Evolutionary conservation across 805 yeast genomes (phyloP).

Genomic region (Candida ponderosae): DNA sequence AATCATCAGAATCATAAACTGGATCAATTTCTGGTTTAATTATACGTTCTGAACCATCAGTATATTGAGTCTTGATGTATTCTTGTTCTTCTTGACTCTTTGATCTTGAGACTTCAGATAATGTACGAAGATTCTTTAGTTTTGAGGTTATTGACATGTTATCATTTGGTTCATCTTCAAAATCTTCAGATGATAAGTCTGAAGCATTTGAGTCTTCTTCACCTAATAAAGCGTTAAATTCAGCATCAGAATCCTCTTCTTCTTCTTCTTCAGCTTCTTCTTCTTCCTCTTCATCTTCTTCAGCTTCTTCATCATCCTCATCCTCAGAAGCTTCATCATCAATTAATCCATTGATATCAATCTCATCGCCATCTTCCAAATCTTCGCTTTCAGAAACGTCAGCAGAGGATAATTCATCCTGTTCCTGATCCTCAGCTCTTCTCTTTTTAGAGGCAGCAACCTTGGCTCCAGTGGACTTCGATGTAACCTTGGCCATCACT

Average conservation of each 20-base stretch:
- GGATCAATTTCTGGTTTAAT: slow-evolving; percentile 90
- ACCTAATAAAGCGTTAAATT: slow-evolving; percentile 52
- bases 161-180: slow-evolving; percentile 49
- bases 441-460: slow-evolving; percentile 8
- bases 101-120: slow-evolving; percentile 36
- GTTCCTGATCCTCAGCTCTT: slow-evolving; percentile 3
- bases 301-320: slow-evolving; percentile 6
- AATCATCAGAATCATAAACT: slow-evolving; percentile 89
- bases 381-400: slow-evolving; percentile 9
- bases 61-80: slow-evolving; percentile 38
- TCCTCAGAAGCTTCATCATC: slow-evolving; percentile 8
- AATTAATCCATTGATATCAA: slow-evolving; percentile 11
- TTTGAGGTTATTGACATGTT: slow-evolving; percentile 43
- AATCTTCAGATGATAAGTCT: slow-evolving; percentile 36
- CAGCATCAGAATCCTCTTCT: slow-evolving; percentile 51
- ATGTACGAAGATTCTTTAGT: slow-evolving; percentile 44
- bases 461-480: slow-evolving; percentile 5
- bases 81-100: no score
- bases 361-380: slow-evolving; percentile 13
- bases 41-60: slow-evolving; percentile 77
- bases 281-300: slow-evolving; percentile 10
- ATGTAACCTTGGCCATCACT: slow-evolving; percentile 10
- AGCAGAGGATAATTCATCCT: slow-evolving; percentile 10
- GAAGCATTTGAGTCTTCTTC: slow-evolving; percentile 34
- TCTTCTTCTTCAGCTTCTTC: slow-evolving; percentile 16